Evolutionary conservation across 2,329 filamentous ascomycete species (phyloP), one percentile per base, ranked within the genome.

Genomic region (Fusarium falciforme): DNA sequence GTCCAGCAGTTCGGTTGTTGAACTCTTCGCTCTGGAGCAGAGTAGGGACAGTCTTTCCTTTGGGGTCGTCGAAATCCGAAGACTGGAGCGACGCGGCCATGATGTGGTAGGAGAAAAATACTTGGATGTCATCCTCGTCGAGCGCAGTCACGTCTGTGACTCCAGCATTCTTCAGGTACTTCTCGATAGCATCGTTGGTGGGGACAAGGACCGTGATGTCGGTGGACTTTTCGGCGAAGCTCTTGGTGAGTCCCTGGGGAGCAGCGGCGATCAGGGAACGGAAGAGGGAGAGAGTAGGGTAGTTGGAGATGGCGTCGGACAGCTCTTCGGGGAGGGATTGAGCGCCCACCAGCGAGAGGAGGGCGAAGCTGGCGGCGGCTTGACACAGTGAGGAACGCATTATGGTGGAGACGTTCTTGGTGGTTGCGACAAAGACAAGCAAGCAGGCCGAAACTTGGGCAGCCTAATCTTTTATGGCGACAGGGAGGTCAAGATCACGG

Each of bases 121-220:
- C 55, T 9, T 74, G 29, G 0, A 77, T 2, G 4, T 66, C 65
- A 2, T 59, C 54, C 0, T 59, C 29, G 2, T 54, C 49, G 9
- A 77, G 67, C 2, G 70, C 66, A 0, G 67, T 68, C 0, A 76
- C 27, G 1, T 70, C 64, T 2, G 57, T 49, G 0, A 73, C 38
- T 0, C 59, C 52, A 2, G 75, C 68, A 2, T 25, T 16, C 5
- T 55, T 58, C 2, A 77, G 59, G 4, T 76, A 77, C 0, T 59
- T 61, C 5, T 71, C 38, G 16, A 77, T 74, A 5, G 76, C 76
- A 4, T 67, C 64, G 4, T 77, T 27, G 0, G 75, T 76, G 2
- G 75, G 76, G 4, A 77, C n/a, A 3, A 77, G 57, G 17, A 77
- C 59, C 4, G 76, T 77, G 8, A 77, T 36, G 33, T 77, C 74